Evolutionary conservation across 352 stramenopile genomes (phyloP).

Genomic region (Pythium aquatile): DNA sequence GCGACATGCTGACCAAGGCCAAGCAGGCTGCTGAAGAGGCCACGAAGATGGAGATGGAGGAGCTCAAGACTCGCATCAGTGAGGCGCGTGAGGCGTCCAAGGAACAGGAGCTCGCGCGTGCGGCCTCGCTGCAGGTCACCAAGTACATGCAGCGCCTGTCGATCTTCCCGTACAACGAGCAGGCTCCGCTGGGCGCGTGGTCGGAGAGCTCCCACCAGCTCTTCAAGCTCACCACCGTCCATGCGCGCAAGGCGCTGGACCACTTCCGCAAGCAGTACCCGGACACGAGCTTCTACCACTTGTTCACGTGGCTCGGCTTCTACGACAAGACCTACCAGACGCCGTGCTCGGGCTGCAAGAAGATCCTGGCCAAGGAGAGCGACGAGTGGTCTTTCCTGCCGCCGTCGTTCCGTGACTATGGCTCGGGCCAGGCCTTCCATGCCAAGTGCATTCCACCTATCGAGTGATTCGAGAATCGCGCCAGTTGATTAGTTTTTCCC

Average conservation of each 20-base stretch:
- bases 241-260: constrained; percentile 74
- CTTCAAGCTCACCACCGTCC: constrained; percentile 74
- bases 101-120: constrained; percentile 75
- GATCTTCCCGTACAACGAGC: constrained; percentile 79
- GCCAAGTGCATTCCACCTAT: constrained; percentile 70
- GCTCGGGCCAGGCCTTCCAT: constrained; percentile 78
- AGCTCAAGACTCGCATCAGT: constrained; percentile 78
- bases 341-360: constrained; percentile 82
- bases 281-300: constrained; percentile 84
- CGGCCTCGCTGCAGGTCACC: constrained; percentile 72
- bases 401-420: constrained; percentile 85
- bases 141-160: constrained; percentile 86
- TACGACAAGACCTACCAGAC: constrained; percentile 90
- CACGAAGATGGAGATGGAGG: constrained; percentile 87
- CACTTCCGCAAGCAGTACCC: constrained; percentile 85
- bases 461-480: constrained; percentile 23
- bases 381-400: constrained; percentile 80
- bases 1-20: constrained; percentile 85
- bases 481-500: neutral
- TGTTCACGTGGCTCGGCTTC: constrained; percentile 84
- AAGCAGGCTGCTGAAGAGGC: constrained; percentile 83
- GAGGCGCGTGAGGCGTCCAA: constrained; percentile 77
- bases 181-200: constrained; percentile 73
- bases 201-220: constrained; percentile 79
- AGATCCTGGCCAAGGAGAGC: constrained; percentile 77